Base-by-base conservation (phyloP, 2,329 filamentous ascomycete genomes). In the Xylariaceae sp. region DNA sequence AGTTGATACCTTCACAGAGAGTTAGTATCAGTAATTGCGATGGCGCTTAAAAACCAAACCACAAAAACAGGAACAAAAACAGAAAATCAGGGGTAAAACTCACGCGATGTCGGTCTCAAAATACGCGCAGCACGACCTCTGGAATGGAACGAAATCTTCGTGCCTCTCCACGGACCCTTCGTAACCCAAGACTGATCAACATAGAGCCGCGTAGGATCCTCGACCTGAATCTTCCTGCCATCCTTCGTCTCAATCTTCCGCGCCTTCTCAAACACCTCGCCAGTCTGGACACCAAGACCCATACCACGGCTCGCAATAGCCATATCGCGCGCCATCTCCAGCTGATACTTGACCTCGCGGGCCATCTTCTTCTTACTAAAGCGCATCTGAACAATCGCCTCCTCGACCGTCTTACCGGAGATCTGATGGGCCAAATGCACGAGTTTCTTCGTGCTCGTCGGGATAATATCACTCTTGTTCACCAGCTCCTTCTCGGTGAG, bases 291-390 rank as follows among this genome's bases (percentile, higher is more conserved):
- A 53, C 81, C 82, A 0, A 97, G 76, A 0, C 92, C 92, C 93
- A 99, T 97, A 10, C 91, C 92, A 45, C 88, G 82, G 67, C 82
- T 82, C 13, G 89, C 89, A 65, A 96, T 80, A 42, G 94, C 94
- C 69, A 88, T 78, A 71, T 96, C 90, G 59, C 88, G 84, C 1
- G 93, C 92, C 68, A 89, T 82, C 71, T 94, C 85, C 15, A 99
- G 78, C 71, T 94, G 89, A 70, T 85, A 87, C 66, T 83, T 78
- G 34, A 97, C 85, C 70, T 96, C 91, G 66, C 84, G 80, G 5
- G 93, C 90, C 64, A 88, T 89, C 78, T 92, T 93, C 84, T 99
- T 99, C 80, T 91, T 90, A 74, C 88, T 93, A 78, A 93, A 97
- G 58, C 88, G 85, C 90, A 99, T 96, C 80, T 99, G 94, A 57